Percentiles rank a stretch among this genome's conserved stretches.
Conservation (phyloP, 768 basidiomycete genomes). For the Panellus pusillus region DNA sequence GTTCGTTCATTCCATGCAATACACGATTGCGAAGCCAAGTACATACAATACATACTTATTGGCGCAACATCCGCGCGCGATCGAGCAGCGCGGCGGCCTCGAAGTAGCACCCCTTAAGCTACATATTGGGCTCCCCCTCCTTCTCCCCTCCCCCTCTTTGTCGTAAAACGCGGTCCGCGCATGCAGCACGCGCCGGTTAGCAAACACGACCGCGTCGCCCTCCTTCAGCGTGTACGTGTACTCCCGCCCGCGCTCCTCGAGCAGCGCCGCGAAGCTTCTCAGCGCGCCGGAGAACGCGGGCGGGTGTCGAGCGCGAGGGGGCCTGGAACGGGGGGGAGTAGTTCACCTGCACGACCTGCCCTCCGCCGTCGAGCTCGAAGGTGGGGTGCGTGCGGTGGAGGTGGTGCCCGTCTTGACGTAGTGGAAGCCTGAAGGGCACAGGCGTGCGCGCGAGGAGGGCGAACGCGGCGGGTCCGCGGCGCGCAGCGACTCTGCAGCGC, state of each 20-base stretch:
- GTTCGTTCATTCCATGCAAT: neutral
- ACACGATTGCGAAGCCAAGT: neutral
- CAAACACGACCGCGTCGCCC: conserved; percentile 88
- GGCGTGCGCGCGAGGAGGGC: conserved; percentile 56
- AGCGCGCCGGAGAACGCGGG: conserved; percentile 64
- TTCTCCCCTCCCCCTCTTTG: conserved; percentile 25
- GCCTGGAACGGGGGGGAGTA: conserved; percentile 97
- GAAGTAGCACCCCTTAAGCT: conserved; percentile 89
- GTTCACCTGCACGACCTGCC: too few relatives aligned
- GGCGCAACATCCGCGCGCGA: conserved; percentile 52
- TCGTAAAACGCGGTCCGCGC: conserved; percentile 77
- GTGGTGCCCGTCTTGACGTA: conserved; percentile 92
- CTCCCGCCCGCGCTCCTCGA: conserved; percentile 52
- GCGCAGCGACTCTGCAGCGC: conserved; percentile 58
- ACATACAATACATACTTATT: too few relatives aligned
- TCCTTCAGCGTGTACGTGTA: conserved; percentile 71
- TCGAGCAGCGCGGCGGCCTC: conserved; percentile 68
- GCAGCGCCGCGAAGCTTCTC: conserved; percentile 51
- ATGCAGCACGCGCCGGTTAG: conserved; percentile 89
- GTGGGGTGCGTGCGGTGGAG: conserved; percentile 72
- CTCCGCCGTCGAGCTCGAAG: conserved; percentile 69
- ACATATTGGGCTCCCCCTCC: conserved; percentile 62
- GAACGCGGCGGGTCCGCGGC: conserved; percentile 48
- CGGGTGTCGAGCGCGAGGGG: conserved; percentile 59
- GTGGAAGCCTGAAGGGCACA: conserved; percentile 86